Evolutionary conservation across 345 rosid genomes (phyloP), one percentile per base, ranked within the genome.

Genomic region (Ceriops zippeliana): DNA sequence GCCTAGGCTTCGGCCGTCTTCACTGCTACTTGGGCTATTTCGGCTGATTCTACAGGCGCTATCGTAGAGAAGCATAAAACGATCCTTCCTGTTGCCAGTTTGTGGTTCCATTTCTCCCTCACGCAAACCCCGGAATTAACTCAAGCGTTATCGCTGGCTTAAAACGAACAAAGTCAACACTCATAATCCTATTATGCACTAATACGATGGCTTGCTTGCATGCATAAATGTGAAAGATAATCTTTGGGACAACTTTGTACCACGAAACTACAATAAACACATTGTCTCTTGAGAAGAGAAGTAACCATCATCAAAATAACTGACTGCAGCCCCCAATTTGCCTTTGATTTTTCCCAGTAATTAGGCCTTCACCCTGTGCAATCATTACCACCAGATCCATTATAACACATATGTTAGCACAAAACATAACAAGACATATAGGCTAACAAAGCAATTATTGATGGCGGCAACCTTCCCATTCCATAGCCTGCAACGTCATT

Each of bases 281-380:
- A 53, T 53, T 21, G 58, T 54, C 26, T 22, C 27, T 7, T 26
- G 27, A 26, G 58, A 9, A 54, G 13, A 54, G 58, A 19, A n/a
- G 20, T 67, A 88, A 91, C 96, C 89, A 37, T 76, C 63, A 16
- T 5, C 9, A 70, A 90, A 90, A 66, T 83, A 83, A 7, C 53
- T 66, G 59, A 62, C 1, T 62, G 91, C 88, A 59, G 56, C 60
- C 2, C 61, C 83, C 69, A 90, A 64, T 68, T 63, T 71, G 56
- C 85, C 91, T 1, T 34, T 69, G 52, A 90, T 24, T 76, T 71
- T 78, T 77, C 60, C 75, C 65, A 49, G 80, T 79, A 31, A 85
- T 72, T 65, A 90, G 80, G 81, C 93, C 75, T 75, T 90, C 80
- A 52, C 93, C 93, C 93, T 86, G 75, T 4, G 22, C 6, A 32